phyloP scores from a whole-genome alignment of 2,329 filamentous ascomycete genomes.

The Alternaria conjuncta region DNA sequence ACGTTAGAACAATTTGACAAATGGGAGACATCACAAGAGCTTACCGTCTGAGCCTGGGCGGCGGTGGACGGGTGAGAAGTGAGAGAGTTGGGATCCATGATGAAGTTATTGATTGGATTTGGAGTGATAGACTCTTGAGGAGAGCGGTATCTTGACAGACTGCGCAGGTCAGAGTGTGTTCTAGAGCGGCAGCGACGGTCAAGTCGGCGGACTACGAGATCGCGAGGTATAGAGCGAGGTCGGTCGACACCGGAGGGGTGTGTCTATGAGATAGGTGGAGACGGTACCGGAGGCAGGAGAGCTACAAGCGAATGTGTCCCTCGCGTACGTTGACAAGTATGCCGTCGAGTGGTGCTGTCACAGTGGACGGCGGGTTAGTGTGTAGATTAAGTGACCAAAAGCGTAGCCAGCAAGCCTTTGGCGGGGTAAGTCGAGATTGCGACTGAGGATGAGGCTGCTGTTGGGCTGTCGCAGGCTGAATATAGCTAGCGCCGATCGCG shows the following conservation, averaged over 20 bases:
- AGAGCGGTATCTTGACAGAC: slow-evolving; percentile 41
- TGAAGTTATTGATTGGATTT: slow-evolving; percentile 47
- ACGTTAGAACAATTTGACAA: slow-evolving; percentile 29
- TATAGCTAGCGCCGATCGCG: slow-evolving; percentile 41
- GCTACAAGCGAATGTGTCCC: slow-evolving; percentile 99
- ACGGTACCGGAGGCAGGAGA: slow-evolving; percentile 76
- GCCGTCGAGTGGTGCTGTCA: slow-evolving; percentile 36
- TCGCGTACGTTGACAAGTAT: slow-evolving; percentile 61
- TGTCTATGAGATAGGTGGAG: slow-evolving; percentile 27
- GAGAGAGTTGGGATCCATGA: slow-evolving; percentile 76
- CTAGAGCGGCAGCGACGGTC: slow-evolving; percentile 36
- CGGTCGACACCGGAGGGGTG: slow-evolving; percentile 37
- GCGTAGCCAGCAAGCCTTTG: slow-evolving; percentile 54
- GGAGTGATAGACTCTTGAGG: slow-evolving; percentile 37
- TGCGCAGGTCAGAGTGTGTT: slow-evolving; percentile 43
- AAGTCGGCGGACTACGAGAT: slow-evolving; percentile 39
- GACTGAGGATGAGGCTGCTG: slow-evolving; percentile 36
- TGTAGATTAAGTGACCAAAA: slow-evolving; percentile 44
- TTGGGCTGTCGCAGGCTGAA: slow-evolving; percentile 34
- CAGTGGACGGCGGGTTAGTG: slow-evolving; percentile 34
- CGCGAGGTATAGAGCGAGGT: slow-evolving; percentile 38
- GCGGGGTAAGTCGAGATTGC: slow-evolving; percentile 31
- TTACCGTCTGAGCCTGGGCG: slow-evolving; percentile 82
- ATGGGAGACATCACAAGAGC: slow-evolving; percentile 32
- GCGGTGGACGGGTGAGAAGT: slow-evolving; percentile 92